Evolutionary conservation across 495 filamentous ascomycete species (phyloP), one percentile per base, ranked within the genome.

Genomic region (Neurospora africana): DNA sequence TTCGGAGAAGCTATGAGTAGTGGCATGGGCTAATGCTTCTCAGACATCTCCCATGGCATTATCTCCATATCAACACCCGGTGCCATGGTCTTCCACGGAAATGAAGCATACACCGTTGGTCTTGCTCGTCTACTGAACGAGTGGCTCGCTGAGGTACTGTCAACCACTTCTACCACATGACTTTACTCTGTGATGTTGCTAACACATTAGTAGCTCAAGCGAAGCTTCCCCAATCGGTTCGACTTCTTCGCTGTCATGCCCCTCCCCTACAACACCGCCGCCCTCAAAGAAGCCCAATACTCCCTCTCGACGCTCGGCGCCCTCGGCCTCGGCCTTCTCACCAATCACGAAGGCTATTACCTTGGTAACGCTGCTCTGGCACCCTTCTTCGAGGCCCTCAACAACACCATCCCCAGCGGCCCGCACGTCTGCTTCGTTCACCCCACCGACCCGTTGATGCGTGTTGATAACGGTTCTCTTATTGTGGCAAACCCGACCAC

Each of bases 301-400:
- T 58, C 44, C 10, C 70, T 72, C 38, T 37, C 47, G 21, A 30
- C n/a, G 10, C 53, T 72, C 1, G 58, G 58, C 19, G 70, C 70
- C 47, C 21, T 67, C 36, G 70, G 70, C 37, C 36, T 72, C 30
- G 36, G 53, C 5, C 70, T 72, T 1, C 53, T 72, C 30, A 72
- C 70, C n/a, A 72, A 72, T 30, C 37, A 72, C 23, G 70, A 72
- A 30, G 70, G 70, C 8, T 41, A 68, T 5, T 72, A 72, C 13
- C 70, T 72, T 8, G 58, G 70, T n/a, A 72, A 68, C 70, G 15
- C 70, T 30, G 53, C 47, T 30, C 53, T 72, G 35, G 19, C 36
- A 39, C 70, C 70, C 11, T 72, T 72, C 39, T 53, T 72, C 23
- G 38, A 69, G 53, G 71, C 38, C 4, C 71, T 72, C 19, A 69